Percentiles rank a stretch among this genome's conserved stretches.
Evolutionary conservation across 139 green algal genomes (phyloP).

Genomic region (Axilococcus clingmanii): DNA sequence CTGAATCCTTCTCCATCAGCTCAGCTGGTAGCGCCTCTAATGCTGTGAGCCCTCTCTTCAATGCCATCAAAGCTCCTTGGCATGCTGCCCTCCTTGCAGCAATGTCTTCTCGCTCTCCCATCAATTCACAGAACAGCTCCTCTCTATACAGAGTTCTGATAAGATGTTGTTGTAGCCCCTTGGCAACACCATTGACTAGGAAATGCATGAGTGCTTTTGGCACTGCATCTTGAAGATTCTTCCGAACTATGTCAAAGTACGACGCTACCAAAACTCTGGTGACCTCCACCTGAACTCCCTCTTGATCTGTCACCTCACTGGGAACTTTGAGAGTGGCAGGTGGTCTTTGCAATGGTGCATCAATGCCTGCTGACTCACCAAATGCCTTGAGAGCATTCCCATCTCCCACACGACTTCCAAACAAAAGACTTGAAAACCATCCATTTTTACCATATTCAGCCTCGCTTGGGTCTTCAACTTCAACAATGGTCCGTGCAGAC

Average conservation of each 20-base stretch:
- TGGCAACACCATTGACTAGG: conserved; percentile 67
- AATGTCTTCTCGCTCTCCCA: conserved; percentile 72
- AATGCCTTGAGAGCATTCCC: not conserved
- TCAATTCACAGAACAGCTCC: conserved; percentile 62
- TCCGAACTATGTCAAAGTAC: conserved; percentile 86
- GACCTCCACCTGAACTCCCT: conserved; percentile 75
- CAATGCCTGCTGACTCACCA: not conserved
- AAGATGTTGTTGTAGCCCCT: conserved; percentile 78
- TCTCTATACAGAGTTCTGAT: conserved; percentile 76
- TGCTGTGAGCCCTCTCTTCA: conserved; percentile 32
- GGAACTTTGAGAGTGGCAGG: conserved; percentile 32
- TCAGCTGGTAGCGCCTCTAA: conserved; percentile 49
- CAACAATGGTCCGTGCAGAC: not conserved
- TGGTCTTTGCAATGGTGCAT: not conserved
- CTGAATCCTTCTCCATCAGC: conserved; percentile 16
- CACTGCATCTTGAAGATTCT: conserved; percentile 77
- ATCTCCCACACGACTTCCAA: not conserved
- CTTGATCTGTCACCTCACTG: conserved; percentile 35
- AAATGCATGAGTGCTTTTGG: conserved; percentile 95
- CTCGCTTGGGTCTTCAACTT: not conserved
- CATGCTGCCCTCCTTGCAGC: conserved; percentile 38
- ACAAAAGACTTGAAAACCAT: conserved; percentile 31
- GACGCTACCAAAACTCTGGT: conserved; percentile 74
- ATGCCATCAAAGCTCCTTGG: conserved; percentile 29
- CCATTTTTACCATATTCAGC: conserved; percentile 1